Evolutionary conservation across 169 alveolate species (phyloP), one percentile per base, ranked within the genome.

Genomic region (Besnoitia besnoiti): DNA sequence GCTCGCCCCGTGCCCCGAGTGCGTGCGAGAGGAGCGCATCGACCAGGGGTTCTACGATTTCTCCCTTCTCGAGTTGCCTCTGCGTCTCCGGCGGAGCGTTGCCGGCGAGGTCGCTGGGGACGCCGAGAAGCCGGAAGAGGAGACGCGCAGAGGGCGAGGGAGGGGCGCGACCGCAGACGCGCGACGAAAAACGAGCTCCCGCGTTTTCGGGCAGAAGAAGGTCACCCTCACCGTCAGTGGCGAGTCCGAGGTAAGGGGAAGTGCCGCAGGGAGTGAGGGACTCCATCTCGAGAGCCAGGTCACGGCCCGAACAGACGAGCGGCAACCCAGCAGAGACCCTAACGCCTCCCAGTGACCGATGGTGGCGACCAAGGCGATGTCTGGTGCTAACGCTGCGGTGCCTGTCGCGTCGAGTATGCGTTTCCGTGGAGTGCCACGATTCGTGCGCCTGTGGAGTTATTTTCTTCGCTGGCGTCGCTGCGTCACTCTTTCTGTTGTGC

Each of bases 11-110:
- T 90, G 93, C 73, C 46, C 89, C 33, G 82, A 90, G 24, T 90
- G 93, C 85, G 93, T 90, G 33, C 61, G 75, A 10, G 30, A 55
- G n/a, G 59, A 59, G 47, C 89, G 93, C 73, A 55, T 77, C 90
- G 84, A 77, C 85, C 90, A 80, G 27, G 93, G 93, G 24, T 42
- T 90, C 55, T 90, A 90, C 37, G 93, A 90, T 33, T 90, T 90
- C 85, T 90, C 90, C 12, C 8, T 90, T 5, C 90, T 90, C 12
- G 93, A 90, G 35, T 90, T 90, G 50, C 89, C 93, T 14, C 47
- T 90, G 21, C 93, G 79, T 82, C 90, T 80, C 91, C 91, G 98
- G 51, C 89, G 30, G 67, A 42, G 14, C 40, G 42, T 10, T 16
- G 14, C 19, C 44, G 35, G 67, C n/a, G 61, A 37, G 12, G 39